phyloP scores from a whole-genome alignment of 2,329 filamentous ascomycete species.

The Pyrenochaeta sp. region DNA sequence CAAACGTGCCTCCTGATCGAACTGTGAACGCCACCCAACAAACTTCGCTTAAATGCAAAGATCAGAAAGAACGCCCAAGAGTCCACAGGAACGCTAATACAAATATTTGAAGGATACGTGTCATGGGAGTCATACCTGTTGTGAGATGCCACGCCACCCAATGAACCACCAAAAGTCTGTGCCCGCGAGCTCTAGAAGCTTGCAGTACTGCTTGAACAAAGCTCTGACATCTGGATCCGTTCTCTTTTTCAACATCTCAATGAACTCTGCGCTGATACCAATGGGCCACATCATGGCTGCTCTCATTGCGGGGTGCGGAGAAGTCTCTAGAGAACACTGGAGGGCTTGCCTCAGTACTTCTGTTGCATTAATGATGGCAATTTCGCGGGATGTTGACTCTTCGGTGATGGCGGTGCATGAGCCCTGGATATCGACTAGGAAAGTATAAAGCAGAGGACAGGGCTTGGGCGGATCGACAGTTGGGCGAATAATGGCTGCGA shows the following conservation, averaged over 20 bases:
- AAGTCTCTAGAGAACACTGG: slow-evolving; percentile 29
- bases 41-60: no score
- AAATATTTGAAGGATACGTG: no score
- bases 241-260: slow-evolving; percentile 23
- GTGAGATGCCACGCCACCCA: slow-evolving; percentile 31
- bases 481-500: slow-evolving; percentile 27
- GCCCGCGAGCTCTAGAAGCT: slow-evolving; percentile 29
- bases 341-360: slow-evolving; percentile 25
- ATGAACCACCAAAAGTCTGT: slow-evolving; percentile 35
- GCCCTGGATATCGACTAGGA: slow-evolving; percentile 30
- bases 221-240: slow-evolving; percentile 18
- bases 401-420: slow-evolving; percentile 9
- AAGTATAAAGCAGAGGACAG: slow-evolving; percentile 26
- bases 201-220: slow-evolving; percentile 29
- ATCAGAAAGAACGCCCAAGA: no score
- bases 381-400: slow-evolving; percentile 14
- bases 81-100: no score
- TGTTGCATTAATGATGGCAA: slow-evolving; percentile 13
- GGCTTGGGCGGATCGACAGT: slow-evolving; percentile 17
- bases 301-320: slow-evolving; percentile 27
- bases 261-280: slow-evolving; percentile 21
- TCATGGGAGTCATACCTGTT: slow-evolving; percentile 6
- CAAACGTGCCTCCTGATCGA: no score
- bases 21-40: no score
- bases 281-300: slow-evolving; percentile 36